These are phyloP conservation scores for Parascedosporium putredinis DNA, from an alignment of 2,329 filamentous ascomycete species.

Conservation along the genomic window DNA sequence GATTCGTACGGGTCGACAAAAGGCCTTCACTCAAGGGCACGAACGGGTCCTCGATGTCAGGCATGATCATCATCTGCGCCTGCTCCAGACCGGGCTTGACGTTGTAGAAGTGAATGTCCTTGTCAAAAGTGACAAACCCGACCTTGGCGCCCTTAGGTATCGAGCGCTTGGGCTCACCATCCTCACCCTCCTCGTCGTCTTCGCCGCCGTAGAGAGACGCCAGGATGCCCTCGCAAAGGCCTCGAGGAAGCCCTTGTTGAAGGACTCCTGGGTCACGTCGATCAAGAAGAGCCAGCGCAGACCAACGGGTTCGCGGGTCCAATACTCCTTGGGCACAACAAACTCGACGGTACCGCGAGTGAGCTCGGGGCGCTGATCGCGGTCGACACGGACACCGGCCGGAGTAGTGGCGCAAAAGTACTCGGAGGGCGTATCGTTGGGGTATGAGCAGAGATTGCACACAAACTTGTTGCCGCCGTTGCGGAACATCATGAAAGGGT, in stretches of 20 bases:
- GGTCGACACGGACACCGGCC: constrained; percentile 76
- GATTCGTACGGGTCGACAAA: constrained; percentile 85
- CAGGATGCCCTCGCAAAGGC: constrained; percentile 85
- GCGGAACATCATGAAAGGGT: constrained; percentile 97
- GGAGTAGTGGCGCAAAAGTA: constrained; percentile 91
- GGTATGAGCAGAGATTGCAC: constrained; percentile 96
- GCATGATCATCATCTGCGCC: constrained; percentile 98
- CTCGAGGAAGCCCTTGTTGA: constrained; percentile 82
- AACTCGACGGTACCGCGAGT: constrained; percentile 91
- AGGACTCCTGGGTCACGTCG: constrained; percentile 84
- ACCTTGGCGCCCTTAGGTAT: constrained; percentile 76
- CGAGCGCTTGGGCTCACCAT: constrained; percentile 40
- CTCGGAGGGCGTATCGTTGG: constrained; percentile 80
- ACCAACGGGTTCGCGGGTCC: constrained; percentile 86
- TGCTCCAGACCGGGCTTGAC: constrained; percentile 72
- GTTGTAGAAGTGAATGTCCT: constrained; percentile 97
- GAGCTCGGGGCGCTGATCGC: constrained; percentile 80
- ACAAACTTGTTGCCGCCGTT: constrained; percentile 92
- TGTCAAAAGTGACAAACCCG: constrained; percentile 92
- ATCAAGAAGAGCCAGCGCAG: constrained; percentile 84
- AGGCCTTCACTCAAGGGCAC: constrained; percentile 83
- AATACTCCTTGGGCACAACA: constrained; percentile 95
- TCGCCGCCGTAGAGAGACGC: constrained; percentile 71
- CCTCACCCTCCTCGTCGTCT: constrained; percentile 35
- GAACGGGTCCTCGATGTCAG: constrained; percentile 93